Evolutionary conservation across 805 yeast species (phyloP).

Genomic region (Saccharomycopsis sp.): DNA sequence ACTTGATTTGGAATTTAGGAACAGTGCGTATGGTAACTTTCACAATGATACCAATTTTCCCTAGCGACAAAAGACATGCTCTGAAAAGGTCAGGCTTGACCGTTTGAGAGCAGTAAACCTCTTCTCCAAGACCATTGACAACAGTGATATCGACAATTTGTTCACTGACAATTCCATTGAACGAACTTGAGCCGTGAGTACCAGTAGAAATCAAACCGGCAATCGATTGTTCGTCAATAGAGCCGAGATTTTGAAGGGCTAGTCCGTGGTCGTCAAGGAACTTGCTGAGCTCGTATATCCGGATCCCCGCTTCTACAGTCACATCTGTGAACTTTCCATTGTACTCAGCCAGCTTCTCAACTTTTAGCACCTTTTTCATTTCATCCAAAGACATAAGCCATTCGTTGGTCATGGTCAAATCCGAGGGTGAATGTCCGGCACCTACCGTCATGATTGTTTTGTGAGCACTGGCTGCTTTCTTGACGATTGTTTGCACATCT

Average conservation of each 20-base stretch:
- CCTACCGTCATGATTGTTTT: constrained; percentile 82
- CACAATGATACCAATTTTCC: constrained; percentile 85
- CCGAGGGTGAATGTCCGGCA: constrained; percentile 93
- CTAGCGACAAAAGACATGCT: constrained; percentile 80
- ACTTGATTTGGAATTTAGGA: constrained; percentile 74
- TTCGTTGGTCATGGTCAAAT: constrained; percentile 76
- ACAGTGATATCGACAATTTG: constrained; percentile 76
- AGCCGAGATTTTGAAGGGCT: constrained; percentile 87
- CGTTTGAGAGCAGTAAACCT: constrained; percentile 57
- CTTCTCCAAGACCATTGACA: constrained; percentile 69
- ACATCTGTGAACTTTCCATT: constrained; percentile 77
- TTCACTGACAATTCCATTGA: constrained; percentile 83
- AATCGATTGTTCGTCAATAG: constrained; percentile 86
- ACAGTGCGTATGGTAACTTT: constrained; percentile 79
- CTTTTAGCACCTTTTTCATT: constrained; percentile 46
- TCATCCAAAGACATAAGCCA: constrained; percentile 87
- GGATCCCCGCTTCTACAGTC: constrained; percentile 89
- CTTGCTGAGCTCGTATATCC: constrained; percentile 69
- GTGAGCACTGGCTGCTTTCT: constrained; percentile 48
- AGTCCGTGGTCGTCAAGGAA: constrained; percentile 55
- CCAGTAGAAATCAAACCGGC: constrained; percentile 98
- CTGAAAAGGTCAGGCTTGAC: constrained; percentile 61
- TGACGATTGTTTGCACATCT: constrained; percentile 63
- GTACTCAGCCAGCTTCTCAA: constrained; percentile 36
- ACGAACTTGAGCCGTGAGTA: constrained; percentile 92